These are phyloP conservation scores for Sporisorium reilianum DNA, from an alignment of 1,284 basidiomycete species.

Conservation along the genomic window DNA sequence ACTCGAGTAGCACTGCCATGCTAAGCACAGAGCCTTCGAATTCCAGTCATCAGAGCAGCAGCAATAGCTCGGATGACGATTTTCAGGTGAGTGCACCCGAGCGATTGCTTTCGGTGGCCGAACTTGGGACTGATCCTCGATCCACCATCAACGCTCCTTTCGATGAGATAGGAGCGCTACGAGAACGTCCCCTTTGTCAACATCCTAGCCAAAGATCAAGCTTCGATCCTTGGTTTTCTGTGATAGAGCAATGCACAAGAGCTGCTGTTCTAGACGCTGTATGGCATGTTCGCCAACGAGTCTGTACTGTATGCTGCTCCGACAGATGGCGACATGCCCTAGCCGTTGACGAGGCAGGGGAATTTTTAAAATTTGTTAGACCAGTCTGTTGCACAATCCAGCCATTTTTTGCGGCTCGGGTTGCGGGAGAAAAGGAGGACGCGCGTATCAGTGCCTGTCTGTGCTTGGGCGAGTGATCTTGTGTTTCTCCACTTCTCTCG, in stretches of 20 bases:
- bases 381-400: neutral
- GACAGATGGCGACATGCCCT: neutral
- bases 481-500: constrained; percentile 24
- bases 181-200: constrained; percentile 29
- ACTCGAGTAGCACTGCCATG: neutral
- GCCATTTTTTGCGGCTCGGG: neutral
- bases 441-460: constrained; percentile 18
- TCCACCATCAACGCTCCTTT: neutral
- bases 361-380: constrained; percentile 5
- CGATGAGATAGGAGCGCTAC: constrained; percentile 12
- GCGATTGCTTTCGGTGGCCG: neutral
- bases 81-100: neutral
- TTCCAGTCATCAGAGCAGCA: neutral
- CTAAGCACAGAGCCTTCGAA: neutral
- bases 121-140: neutral
- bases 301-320: neutral
- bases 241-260: neutral
- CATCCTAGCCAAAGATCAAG: constrained; percentile 36
- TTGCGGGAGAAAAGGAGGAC: constrained; percentile 14
- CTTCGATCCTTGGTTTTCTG: constrained; percentile 15
- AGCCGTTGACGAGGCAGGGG: neutral
- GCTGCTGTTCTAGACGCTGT: no score
- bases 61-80: neutral
- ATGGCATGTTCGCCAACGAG: no score
- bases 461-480: constrained; percentile 22